A percentile compares a stretch with the other conserved stretches of the same genome.
These are phyloP conservation scores for Pestalotiopsis sp. DNA, from an alignment of 2,329 filamentous ascomycete genomes.

Conservation along the genomic window DNA sequence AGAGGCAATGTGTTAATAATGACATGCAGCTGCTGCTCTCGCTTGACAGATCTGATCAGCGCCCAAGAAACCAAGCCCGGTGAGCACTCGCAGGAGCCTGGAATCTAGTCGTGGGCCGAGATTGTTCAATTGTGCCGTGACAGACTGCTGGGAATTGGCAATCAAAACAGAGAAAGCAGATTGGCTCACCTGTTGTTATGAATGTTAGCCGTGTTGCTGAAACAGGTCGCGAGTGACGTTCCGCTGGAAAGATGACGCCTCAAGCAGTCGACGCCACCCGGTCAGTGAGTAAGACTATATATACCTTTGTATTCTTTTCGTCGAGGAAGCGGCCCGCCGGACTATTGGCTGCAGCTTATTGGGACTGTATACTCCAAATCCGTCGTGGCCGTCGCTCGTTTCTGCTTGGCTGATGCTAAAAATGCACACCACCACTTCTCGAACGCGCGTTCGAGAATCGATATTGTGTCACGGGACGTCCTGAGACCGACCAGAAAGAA, in stretches of 20 bases:
- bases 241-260: background rate
- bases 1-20: constrained; percentile 14
- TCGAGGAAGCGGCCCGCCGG: constrained; percentile 6
- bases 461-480: background rate
- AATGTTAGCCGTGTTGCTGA: background rate
- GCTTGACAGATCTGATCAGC: constrained; percentile 5
- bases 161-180: background rate
- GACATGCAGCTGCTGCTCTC: constrained; percentile 15
- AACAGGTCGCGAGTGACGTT: background rate
- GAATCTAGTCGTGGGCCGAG: background rate
- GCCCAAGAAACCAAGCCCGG: background rate
- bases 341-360: constrained; percentile 10
- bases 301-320: background rate
- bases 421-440: constrained; percentile 8
- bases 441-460: constrained; percentile 10
- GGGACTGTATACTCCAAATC: constrained; percentile 1
- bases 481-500: background rate
- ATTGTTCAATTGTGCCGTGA: constrained; percentile 11
- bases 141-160: constrained; percentile 9
- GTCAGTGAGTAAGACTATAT: background rate
- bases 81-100: constrained; percentile 1
- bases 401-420: constrained; percentile 1
- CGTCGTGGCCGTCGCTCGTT: background rate
- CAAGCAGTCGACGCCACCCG: background rate
- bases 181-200: background rate